Evolutionary conservation across 208 protist species (phyloP), one percentile per base, ranked within the genome.

Genomic region (Leishmania guyanensis): DNA sequence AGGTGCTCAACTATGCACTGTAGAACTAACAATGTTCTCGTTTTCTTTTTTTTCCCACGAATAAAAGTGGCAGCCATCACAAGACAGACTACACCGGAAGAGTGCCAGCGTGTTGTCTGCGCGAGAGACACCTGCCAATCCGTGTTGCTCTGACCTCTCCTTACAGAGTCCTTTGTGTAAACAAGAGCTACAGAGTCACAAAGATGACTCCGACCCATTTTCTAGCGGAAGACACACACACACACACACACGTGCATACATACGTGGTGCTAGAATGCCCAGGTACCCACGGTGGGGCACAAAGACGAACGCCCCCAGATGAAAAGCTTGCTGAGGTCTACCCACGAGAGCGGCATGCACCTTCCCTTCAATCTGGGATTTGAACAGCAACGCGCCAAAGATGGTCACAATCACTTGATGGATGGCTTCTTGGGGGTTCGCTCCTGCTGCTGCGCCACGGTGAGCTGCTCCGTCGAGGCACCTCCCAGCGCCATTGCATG

Each of bases 401-500:
- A 29, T 53, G 48, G 22, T 1, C 22, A 29, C 4, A n/a, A 17
- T 70, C 62, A 51, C 29, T 70, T 64, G 43, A 75, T 69, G 39
- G 43, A 48, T 3, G 62, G 33, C 80, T 58, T 33, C 75, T 22
- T 50, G 10, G 3, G 69, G 26, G 17, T 68, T 46, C 14, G 56
- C 56, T 16, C 48, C 74, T 68, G 53, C 74, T 54, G n/a, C 54
- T 22, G 22, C 20, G 36, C 5, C 33, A 78, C 69, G n/a, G 29
- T n/a, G 9, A 60, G 36, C 16, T 12, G 36, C 39, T 82, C 50
- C 60, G 48, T 36, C 54, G 72, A 12, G 48, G 50, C 46, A 17
- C 54, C 29, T 0, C 77, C 82, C n/a, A 81, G 84, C 10, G 94
- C 90, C 82, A 93, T 85, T 22, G 56, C 43, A 39, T 90, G 91